A percentile compares a stretch with the other conserved stretches of the same genome.
phyloP scores from a whole-genome alignment of 768 basidiomycete genomes.

The Hirschioporus abietinus region DNA sequence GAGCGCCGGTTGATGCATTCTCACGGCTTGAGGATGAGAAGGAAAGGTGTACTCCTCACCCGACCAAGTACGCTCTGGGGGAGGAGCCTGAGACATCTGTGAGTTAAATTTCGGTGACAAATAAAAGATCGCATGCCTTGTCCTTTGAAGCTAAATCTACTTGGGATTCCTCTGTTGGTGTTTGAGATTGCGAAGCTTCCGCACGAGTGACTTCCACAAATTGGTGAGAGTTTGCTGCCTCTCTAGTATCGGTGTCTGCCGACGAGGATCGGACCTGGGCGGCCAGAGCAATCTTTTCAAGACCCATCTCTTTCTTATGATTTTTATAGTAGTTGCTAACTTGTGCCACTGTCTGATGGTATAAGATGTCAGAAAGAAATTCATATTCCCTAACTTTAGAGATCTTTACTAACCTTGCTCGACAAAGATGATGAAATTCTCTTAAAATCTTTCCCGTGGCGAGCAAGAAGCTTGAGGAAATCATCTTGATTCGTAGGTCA shows the following conservation, averaged over 20 bases:
- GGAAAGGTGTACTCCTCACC: not conserved
- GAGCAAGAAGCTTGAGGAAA: conserved; percentile 51
- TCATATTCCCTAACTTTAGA: not conserved
- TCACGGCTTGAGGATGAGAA: not conserved
- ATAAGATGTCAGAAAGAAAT: conserved; percentile 4
- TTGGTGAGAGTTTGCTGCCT: not conserved
- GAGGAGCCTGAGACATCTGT: not conserved
- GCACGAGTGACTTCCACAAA: not conserved
- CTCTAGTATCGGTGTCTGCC: not conserved
- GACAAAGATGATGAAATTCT: conserved; percentile 66
- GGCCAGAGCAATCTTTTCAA: conserved; percentile 34
- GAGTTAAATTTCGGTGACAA: not conserved
- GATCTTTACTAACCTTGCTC: conserved; percentile 40
- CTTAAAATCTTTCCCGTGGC: conserved; percentile 62
- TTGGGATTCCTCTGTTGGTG: not conserved
- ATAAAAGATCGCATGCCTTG: not conserved
- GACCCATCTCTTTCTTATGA: conserved; percentile 35
- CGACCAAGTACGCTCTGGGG: not conserved
- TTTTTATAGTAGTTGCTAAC: conserved; percentile 47
- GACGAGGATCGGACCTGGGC: conserved; percentile 35
- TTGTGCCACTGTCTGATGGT: conserved; percentile 47
- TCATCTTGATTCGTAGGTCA: conserved; percentile 28
- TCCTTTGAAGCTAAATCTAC: not conserved
- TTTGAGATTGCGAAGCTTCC: not conserved
- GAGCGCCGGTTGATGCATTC: not conserved